Evolutionary conservation across 306 rosid species (phyloP), one percentile per base, ranked within the genome.

Genomic region (Spatholobus suberectus): DNA sequence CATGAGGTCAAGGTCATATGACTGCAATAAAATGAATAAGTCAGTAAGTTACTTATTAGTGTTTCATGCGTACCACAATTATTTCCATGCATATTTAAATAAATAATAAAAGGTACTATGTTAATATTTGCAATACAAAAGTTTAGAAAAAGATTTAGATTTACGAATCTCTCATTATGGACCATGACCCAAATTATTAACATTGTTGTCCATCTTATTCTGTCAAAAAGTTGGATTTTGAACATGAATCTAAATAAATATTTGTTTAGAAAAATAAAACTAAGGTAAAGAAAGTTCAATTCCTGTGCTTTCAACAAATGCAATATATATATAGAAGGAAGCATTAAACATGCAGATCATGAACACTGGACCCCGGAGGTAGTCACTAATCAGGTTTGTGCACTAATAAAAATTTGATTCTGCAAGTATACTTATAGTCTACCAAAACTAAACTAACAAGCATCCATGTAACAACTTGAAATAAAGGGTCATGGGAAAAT

Each of bases 401-500:
- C 12, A 17, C 8, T 15, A 17, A 1, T 5, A 3, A 35, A 34
- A 38, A 17, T 38, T 37, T 18, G 49, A 21, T 21, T 23, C 9
- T 40, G 29, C 73, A 40, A 68, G 10, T 21, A 68, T 29, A 20
- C 12, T 40, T 5, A 4, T 2, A 20, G n/a, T 69, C 18, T 69
- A 69, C 75, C 75, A 41, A 43, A 49, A 70, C 2, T 20, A 41
- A 41, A 21, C 12, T 21, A 43, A 40, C 20, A n/a, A n/a, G n/a
- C n/a, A n/a, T n/a, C n/a, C n/a, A n/a, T n/a, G n/a, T n/a, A n/a
- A n/a, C n/a, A n/a, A n/a, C n/a, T n/a, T n/a, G n/a, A n/a, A n/a
- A n/a, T n/a, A n/a, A 67, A 57, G 84, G 77, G 21, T 84, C 57
- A 21, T 61, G n/a, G 32, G 6, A 71, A 71, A 55, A 58, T 6